A percentile compares a stretch with the other conserved stretches of the same genome.
phyloP scores from a whole-genome alignment of 2,329 filamentous ascomycete species.

The Lecanicillium sp. region DNA sequence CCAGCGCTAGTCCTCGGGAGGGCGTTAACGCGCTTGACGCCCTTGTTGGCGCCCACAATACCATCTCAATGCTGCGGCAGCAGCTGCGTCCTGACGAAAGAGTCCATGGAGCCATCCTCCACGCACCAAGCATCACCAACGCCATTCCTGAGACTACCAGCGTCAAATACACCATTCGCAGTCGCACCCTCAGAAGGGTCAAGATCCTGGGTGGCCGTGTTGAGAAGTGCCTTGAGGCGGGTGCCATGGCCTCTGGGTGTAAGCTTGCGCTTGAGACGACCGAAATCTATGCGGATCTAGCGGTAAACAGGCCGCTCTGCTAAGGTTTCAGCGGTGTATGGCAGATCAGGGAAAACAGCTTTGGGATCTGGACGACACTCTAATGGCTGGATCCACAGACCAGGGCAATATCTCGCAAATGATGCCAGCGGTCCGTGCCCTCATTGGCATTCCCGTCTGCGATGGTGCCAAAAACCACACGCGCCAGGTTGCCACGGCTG shows the following conservation, averaged over 20 bases:
- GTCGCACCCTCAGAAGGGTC: constrained; percentile 18
- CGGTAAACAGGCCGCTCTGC: neutral
- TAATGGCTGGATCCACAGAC: constrained; percentile 29
- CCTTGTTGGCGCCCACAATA: constrained; percentile 24
- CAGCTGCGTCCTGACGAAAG: constrained; percentile 28
- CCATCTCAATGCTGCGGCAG: constrained; percentile 27
- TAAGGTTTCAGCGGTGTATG: neutral
- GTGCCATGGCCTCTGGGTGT: constrained; percentile 21
- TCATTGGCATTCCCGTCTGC: constrained; percentile 29
- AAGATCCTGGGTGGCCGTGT: constrained; percentile 17
- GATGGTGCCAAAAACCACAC: constrained; percentile 24
- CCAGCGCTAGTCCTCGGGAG: constrained; percentile 26
- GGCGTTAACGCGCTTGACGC: constrained; percentile 30
- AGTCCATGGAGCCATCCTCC: constrained; percentile 27
- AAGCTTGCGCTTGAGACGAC: constrained; percentile 21
- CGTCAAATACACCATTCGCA: constrained; percentile 25
- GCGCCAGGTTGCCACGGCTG: constrained; percentile 30
- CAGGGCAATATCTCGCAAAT: constrained; percentile 37
- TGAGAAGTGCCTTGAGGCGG: constrained; percentile 20
- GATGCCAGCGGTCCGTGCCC: constrained; percentile 33
- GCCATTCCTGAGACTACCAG: constrained; percentile 25
- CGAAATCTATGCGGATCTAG: neutral
- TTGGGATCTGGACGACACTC: neutral
- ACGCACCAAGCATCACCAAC: constrained; percentile 27
- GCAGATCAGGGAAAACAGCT: too few species aligned